Conservation (phyloP, 805 yeast genomes). For the Lipomyces starkeyi region DNA sequence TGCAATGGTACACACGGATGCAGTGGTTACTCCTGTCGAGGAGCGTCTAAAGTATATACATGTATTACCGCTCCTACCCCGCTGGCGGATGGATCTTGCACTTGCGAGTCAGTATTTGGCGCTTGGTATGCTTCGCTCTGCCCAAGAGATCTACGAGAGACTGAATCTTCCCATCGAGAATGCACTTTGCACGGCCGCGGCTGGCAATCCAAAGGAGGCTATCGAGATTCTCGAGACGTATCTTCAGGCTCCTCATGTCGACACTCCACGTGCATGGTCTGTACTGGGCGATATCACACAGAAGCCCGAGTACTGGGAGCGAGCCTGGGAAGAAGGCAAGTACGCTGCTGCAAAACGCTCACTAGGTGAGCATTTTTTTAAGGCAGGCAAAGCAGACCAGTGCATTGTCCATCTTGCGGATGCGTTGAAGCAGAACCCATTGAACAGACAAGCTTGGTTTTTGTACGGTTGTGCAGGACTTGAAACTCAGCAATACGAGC, state of each 20-base stretch:
- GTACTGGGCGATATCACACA: slow-evolving; percentile 84
- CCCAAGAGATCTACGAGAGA: slow-evolving; percentile 86
- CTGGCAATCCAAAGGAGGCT: slow-evolving; percentile 66
- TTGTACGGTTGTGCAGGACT: slow-evolving; percentile 90
- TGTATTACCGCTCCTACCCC: slow-evolving; percentile 76
- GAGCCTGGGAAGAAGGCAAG: slow-evolving; percentile 84
- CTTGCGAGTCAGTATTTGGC: slow-evolving; percentile 88
- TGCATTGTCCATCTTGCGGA: slow-evolving; percentile 76
- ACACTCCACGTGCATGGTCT: slow-evolving; percentile 82
- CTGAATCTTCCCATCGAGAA: slow-evolving; percentile 77
- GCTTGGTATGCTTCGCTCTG: slow-evolving; percentile 82
- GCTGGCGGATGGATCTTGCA: slow-evolving; percentile 80
- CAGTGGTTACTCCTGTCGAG: slow-evolving; percentile 47
- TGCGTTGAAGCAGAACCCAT: slow-evolving; percentile 72
- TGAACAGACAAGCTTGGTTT: slow-evolving; percentile 83
- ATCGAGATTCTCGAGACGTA: slow-evolving; percentile 61
- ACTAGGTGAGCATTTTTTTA: slow-evolving; percentile 71
- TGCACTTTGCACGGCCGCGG: slow-evolving; percentile 88
- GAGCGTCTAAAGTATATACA: slow-evolving; percentile 73
- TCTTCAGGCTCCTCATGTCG: slow-evolving; percentile 57
- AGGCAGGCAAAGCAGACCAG: slow-evolving; percentile 54
- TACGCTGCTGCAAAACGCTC: slow-evolving; percentile 88
- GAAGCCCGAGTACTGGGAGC: slow-evolving; percentile 77
- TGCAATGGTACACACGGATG: slow-evolving; percentile 10
- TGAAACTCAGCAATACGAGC: slow-evolving; percentile 68